A percentile compares a stretch with the other conserved stretches of the same genome.
phyloP scores from a whole-genome alignment of 345 rosid genomes.

The Anacardium occidentale region DNA sequence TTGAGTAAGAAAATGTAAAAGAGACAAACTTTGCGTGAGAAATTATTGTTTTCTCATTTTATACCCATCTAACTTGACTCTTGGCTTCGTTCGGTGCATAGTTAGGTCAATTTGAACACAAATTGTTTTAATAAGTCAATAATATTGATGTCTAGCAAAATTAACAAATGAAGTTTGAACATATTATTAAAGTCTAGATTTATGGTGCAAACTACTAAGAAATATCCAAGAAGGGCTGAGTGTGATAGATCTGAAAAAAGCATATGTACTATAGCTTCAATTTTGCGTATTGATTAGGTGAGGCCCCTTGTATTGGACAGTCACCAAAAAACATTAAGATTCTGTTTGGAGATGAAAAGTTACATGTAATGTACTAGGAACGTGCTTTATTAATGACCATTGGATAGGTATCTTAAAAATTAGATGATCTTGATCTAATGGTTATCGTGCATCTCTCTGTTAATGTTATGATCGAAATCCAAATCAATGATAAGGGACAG shows the following conservation, averaged over 20 bases:
- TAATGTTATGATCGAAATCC: too few species aligned
- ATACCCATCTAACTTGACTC: background rate
- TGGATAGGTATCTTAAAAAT: too few species aligned
- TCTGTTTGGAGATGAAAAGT: conserved; percentile 1
- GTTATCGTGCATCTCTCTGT: too few species aligned
- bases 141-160: too few species aligned
- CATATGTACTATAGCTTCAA: background rate
- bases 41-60: background rate
- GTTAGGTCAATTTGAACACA: background rate
- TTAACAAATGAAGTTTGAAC: too few species aligned
- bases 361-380: background rate
- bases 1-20: too few species aligned
- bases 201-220: background rate
- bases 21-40: too few species aligned
- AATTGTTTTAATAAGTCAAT: too few species aligned
- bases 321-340: background rate
- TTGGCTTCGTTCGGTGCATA: background rate
- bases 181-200: too few species aligned
- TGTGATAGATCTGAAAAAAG: background rate
- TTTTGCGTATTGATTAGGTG: conserved; percentile 3
- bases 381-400: background rate
- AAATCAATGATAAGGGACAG: conserved; percentile 5
- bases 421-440: too few species aligned
- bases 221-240: background rate
- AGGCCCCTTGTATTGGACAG: conserved; percentile 1